Evolutionary conservation across 345 rosid species (phyloP), one percentile per base, ranked within the genome.

Genomic region (Aquilaria malaccensis): DNA sequence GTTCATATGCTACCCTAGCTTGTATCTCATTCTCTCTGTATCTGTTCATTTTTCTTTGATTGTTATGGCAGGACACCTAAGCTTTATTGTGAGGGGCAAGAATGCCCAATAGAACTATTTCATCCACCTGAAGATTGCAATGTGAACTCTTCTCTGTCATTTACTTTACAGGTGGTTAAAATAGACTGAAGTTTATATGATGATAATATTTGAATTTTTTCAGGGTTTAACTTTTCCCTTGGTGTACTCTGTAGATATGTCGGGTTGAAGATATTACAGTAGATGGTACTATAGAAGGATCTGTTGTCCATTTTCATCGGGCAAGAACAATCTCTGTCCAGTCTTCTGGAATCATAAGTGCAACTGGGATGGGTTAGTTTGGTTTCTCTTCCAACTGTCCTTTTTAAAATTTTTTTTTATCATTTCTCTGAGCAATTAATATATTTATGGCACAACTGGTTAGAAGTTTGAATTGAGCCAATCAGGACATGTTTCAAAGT

Each of bases 101-200:
- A 83, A 63, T 95, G 99, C 79, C 98, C 99, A 4, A 57, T 68
- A 62, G 99, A 95, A 78, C 76, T 95, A 14, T 81, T 95, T 50
- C 79, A 72, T 67, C 99, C 99, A 6, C 99, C 99, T 71, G 99
- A 95, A 72, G 99, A 95, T 76, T 95, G 99, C 94, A 95, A 85
- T 75, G 96, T 95, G 77, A 95, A 95, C 79, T 68, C 98, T 33
- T 88, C 99, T 59, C 76, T 95, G 62, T 77, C 99, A 50, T 95
- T 95, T 75, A 95, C 99, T 30, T 94, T 95, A 68, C 99, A 95
- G 98, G 98, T 93, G 72, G 60, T 71, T 62, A 63, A 37, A 37
- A 9, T 37, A 37, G 43, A 37, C 33, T 45, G 49, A 33, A 30
- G 55, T 29, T 63, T 74, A 62, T 30, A 58, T 62, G 50, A 37